Evolutionary conservation across 108 stramenopile species (phyloP), one percentile per base, ranked within the genome.

Genomic region (Nitzschia sp.): DNA sequence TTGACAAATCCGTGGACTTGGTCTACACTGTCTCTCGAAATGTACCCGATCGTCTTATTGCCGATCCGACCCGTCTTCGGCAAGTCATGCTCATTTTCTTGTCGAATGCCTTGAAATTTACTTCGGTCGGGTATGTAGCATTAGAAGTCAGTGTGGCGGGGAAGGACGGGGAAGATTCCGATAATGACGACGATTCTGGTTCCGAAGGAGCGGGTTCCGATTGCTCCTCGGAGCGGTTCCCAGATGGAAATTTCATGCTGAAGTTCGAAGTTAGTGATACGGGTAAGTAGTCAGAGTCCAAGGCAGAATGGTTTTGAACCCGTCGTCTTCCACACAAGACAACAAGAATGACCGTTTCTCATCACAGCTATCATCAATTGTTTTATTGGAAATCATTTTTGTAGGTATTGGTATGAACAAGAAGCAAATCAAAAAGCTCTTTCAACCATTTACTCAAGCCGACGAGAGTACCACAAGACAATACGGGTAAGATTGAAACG

Each of bases 81-180:
- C 85, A 86, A 71, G 73, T 86, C 25, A 30, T 86, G 25, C 38
- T 73, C 21, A 86, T 80, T 58, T 47, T 86, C 25, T 41, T 82
- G 17, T 67, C 66, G 50, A 86, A 86, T 53, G 81, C 85, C 9
- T 38, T 83, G 34, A 86, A 86, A 45, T 86, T 86, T 61, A 86
- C 85, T 13, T 29, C 52, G 17, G 23, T 31, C 11, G 82, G 82
- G 0, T 33, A 57, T 22, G 64, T 83, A n/a, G 45, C 59, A 36
- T 27, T 63, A 32, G 47, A 61, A 63, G 71, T 72, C 23, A 29
- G 15, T 50, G 48, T 50, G 4, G 48, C 9, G 8, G 48, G 48
- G 4, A 21, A 22, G 4, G 48, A 19, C 21, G 48, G 19, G 16
- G 19, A 50, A 50, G 48, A 50, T 22, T 56, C 55, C 5, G 59